Base-by-base conservation (phyloP, 1,284 basidiomycete genomes). In the Moesziomyces parantarcticus region DNA sequence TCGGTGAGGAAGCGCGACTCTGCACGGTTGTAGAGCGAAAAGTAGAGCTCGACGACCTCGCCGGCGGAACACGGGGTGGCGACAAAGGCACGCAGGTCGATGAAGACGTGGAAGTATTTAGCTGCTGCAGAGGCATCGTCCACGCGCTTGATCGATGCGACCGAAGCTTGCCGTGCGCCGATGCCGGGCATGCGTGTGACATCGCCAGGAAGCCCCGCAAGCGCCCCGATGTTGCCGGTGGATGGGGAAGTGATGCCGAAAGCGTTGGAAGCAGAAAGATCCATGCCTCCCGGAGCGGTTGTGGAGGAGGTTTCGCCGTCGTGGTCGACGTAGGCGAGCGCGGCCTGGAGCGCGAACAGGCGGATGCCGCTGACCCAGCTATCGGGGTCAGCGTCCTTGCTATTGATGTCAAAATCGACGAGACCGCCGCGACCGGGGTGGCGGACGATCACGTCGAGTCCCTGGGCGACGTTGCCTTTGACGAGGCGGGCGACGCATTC, bases 371-470 rank as follows among this genome's bases (percentile, higher is more conserved):
- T 81, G 21, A 81, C 73, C 79, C 79, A 81, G 58, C 76, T 81
- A 29, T 79, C 78, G 14, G 63, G 61, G 43, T 81, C 70, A 3
- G 69, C 62, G 20, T 74, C 69, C 45, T 70, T 75, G 42, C 68
- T 73, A 50, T 55, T 70, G 56, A 80, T 68, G 56, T 80, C 75
- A 42, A 79, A 77, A 43, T 85, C 93, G 26, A 95, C 92, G 22
- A 98, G 87, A 5, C 90, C 92, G 20, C 95, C 95, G 87, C 92
- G 93, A 11, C 89, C 90, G 14, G 95, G 92, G 85, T 97, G 94
- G 21, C 96, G 89, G 13, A 98, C 95, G 76, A 99, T 96, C 63
- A 98, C 90, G 81, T 98, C 96, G 47, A 97, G 86, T 3, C 91
- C 92, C 81, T 98, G 95, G 0, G 92, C 90, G 57, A 97, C 88